phyloP scores from a whole-genome alignment of 768 basidiomycete species.

The Coprinopsis cinerea region DNA sequence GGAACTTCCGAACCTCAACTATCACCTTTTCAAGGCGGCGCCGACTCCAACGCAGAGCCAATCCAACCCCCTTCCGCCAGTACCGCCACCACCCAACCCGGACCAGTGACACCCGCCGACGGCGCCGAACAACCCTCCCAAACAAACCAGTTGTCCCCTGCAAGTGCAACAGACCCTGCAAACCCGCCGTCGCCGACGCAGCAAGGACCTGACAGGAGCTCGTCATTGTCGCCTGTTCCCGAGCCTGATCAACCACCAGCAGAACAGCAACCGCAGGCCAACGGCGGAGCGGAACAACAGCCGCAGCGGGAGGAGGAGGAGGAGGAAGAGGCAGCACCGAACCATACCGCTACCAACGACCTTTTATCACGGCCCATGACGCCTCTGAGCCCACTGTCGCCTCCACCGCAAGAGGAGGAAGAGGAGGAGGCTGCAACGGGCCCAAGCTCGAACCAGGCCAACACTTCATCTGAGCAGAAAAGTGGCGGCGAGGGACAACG shows the following conservation, averaged over 20 bases:
- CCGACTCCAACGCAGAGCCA: neutral
- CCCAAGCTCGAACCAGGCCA: slow-evolving; percentile 14
- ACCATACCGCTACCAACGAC: slow-evolving; percentile 8
- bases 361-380: slow-evolving; percentile 51
- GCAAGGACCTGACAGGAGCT: slow-evolving; percentile 40
- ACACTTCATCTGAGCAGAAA: neutral
- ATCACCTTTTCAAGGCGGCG: neutral
- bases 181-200: slow-evolving; percentile 12
- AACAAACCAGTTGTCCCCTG: neutral
- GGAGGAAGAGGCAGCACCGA: slow-evolving; percentile 29
- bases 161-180: neutral
- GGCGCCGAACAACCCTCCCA: neutral
- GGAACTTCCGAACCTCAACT: neutral
- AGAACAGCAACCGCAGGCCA: slow-evolving; percentile 15
- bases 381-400: slow-evolving; percentile 73
- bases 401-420: slow-evolving; percentile 51
- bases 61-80: neutral
- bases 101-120: neutral
- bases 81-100: neutral
- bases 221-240: slow-evolving; percentile 53
- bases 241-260: slow-evolving; percentile 33
- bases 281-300: slow-evolving; percentile 19
- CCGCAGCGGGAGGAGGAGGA: slow-evolving; percentile 30
- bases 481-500: neutral
- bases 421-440: slow-evolving; percentile 23